A percentile compares a stretch with the other conserved stretches of the same genome.
Conservation (phyloP, 345 rosid species). For the Acer yangbiense region DNA sequence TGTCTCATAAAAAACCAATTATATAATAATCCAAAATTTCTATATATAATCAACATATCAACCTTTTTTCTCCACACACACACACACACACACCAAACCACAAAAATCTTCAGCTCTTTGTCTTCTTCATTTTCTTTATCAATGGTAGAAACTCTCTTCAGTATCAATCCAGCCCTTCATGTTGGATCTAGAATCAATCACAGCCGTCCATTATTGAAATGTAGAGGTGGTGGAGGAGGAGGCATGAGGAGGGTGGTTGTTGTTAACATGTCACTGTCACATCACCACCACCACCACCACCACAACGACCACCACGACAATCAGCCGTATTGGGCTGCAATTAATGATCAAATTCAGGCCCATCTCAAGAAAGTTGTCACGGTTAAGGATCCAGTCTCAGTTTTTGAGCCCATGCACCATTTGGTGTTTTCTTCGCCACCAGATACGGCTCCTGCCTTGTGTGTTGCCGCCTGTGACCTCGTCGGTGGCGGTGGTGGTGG, state of each 20-base stretch:
- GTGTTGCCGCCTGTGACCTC: background rate
- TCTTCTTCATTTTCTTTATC: background rate
- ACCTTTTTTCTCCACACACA: background rate
- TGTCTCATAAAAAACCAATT: background rate
- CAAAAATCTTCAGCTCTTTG: too few relatives aligned
- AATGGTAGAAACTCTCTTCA: background rate
- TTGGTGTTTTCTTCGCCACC: background rate
- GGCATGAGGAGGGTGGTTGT: background rate
- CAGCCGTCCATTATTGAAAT: conserved; percentile 11
- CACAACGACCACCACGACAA: background rate
- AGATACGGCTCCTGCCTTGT: background rate
- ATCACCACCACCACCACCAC: background rate
- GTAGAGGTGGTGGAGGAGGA: background rate
- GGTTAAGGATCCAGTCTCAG: conserved; percentile 26
- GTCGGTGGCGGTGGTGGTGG: conserved; percentile 11
- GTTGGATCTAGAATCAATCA: background rate
- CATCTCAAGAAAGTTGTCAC: conserved; percentile 46
- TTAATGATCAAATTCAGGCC: conserved; percentile 38
- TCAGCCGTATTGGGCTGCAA: conserved; percentile 39
- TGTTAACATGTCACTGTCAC: background rate
- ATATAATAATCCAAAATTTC: too few relatives aligned
- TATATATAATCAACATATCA: too few relatives aligned
- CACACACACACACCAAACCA: too few relatives aligned
- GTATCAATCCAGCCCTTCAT: conserved; percentile 10
- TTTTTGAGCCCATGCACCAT: background rate